Evolutionary conservation across 352 stramenopile species (phyloP).

Genomic region (Thalassiosira mediterranea): DNA sequence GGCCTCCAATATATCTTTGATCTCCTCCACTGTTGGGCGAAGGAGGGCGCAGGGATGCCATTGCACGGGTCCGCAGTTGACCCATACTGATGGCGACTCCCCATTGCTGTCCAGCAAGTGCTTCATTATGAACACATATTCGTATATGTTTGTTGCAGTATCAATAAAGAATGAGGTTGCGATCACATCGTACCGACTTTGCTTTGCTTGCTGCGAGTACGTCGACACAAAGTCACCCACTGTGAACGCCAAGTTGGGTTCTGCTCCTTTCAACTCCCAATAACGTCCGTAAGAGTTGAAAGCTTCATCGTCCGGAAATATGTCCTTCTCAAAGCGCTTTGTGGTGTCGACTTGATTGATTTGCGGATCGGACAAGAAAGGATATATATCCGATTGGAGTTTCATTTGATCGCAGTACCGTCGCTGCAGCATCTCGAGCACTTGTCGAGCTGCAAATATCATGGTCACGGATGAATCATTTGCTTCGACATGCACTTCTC

Average conservation of each 20-base stretch:
- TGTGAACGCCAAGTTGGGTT: conserved; percentile 72
- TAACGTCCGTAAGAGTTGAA: conserved; percentile 15
- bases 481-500: conserved; percentile 61
- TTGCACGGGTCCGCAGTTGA: conserved; percentile 94
- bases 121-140: conserved; percentile 93
- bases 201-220: conserved; percentile 77
- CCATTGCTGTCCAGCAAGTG: conserved; percentile 89
- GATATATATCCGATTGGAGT: conserved; percentile 47
- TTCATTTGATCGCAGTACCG: conserved; percentile 50
- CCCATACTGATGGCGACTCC: conserved; percentile 84
- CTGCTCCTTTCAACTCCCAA: conserved; percentile 16
- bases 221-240: conserved; percentile 94
- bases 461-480: conserved; percentile 77
- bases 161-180: conserved; percentile 98
- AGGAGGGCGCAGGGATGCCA: conserved; percentile 84
- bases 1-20: conserved; percentile 62
- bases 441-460: conserved; percentile 53
- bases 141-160: conserved; percentile 94
- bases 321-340: conserved; percentile 89
- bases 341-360: conserved; percentile 76
- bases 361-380: conserved; percentile 70
- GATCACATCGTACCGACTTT: conserved; percentile 90
- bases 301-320: conserved; percentile 53
- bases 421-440: conserved; percentile 9
- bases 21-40: conserved; percentile 67